These are phyloP conservation scores for Agaricus subrufescens DNA, from an alignment of 768 basidiomycete genomes.

Conservation along the genomic window DNA sequence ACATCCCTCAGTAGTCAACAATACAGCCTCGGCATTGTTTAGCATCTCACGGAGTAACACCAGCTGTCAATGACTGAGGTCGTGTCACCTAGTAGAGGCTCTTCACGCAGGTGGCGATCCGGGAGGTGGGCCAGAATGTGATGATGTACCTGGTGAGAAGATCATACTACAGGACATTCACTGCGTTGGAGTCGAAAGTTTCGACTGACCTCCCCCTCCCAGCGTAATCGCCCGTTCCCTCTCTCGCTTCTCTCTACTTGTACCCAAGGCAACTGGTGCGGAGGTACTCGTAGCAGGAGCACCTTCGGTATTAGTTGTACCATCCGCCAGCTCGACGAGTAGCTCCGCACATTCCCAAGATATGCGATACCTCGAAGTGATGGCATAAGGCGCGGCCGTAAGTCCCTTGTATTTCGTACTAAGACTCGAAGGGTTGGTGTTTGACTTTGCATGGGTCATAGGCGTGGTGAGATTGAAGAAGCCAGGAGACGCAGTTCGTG, in stretches of 20 bases:
- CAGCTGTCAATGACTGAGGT: slow-evolving; percentile 79
- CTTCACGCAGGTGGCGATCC: slow-evolving; percentile 55
- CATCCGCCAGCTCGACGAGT: slow-evolving; percentile 79
- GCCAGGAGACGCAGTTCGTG: slow-evolving; percentile 45
- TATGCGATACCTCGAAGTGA: slow-evolving; percentile 75
- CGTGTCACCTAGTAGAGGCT: slow-evolving; percentile 77
- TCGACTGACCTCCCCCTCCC: slow-evolving; percentile 63
- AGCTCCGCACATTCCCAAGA: slow-evolving; percentile 90
- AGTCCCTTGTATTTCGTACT: slow-evolving; percentile 47
- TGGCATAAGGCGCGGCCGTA: slow-evolving; percentile 50
- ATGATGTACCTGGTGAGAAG: slow-evolving; percentile 6
- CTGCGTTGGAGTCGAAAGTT: slow-evolving; percentile 27
- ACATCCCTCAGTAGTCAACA: slow-evolving; percentile 10
- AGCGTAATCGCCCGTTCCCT: slow-evolving; percentile 73
- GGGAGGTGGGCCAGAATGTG: slow-evolving; percentile 20
- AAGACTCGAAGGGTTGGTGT: slow-evolving; percentile 39
- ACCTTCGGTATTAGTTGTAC: slow-evolving; percentile 26
- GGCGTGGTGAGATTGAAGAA: slow-evolving; percentile 43
- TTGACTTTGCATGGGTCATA: slow-evolving; percentile 47
- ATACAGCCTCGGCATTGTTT: slow-evolving; percentile 31
- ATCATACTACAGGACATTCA: slow-evolving; percentile 4
- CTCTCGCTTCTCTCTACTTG: slow-evolving; percentile 22
- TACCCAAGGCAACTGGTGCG: slow-evolving; percentile 24
- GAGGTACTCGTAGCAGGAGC: slow-evolving; percentile 36
- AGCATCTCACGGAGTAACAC: slow-evolving; percentile 79